These are phyloP conservation scores for Aspergillus carlsbadensis DNA, from an alignment of 495 filamentous ascomycete species.

Conservation along the genomic window DNA sequence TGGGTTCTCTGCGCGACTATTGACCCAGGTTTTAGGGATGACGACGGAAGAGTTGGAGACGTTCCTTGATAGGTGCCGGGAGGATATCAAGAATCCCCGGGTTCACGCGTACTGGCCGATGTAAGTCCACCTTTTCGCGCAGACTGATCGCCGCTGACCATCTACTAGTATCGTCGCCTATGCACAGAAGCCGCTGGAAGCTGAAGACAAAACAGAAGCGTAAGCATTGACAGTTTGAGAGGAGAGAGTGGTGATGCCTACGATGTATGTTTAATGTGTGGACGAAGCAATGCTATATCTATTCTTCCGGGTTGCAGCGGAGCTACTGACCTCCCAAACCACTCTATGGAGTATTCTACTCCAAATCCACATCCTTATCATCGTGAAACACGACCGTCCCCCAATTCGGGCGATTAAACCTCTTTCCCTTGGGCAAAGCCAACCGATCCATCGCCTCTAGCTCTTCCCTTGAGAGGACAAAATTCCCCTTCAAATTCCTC, in stretches of 20 bases:
- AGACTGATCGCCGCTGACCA: background rate
- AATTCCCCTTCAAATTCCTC: slow-evolving; percentile 52
- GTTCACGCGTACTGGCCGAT: slow-evolving; percentile 5
- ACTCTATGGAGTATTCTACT: too few species aligned
- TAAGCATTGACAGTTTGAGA: background rate
- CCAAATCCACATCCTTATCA: slow-evolving; percentile 15
- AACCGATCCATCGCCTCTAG: slow-evolving; percentile 47
- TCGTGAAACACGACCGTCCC: slow-evolving; percentile 29
- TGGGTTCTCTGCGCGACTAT: background rate
- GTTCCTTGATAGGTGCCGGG: background rate
- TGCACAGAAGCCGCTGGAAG: background rate
- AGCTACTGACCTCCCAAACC: too few species aligned
- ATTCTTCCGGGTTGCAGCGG: too few species aligned
- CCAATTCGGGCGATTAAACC: slow-evolving; percentile 32
- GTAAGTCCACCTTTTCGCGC: background rate
- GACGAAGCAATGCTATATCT: too few species aligned
- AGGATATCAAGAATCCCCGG: background rate
- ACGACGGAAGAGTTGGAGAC: background rate
- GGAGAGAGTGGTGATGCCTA: too few species aligned
- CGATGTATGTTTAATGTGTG: too few species aligned
- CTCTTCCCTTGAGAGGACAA: slow-evolving; percentile 49
- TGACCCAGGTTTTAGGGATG: background rate
- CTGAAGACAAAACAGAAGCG: background rate
- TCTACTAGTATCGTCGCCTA: background rate
- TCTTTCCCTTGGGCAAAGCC: slow-evolving; percentile 26